Evolutionary conservation across 352 stramenopile species (phyloP).

Genomic region (Bremia lactucae): DNA sequence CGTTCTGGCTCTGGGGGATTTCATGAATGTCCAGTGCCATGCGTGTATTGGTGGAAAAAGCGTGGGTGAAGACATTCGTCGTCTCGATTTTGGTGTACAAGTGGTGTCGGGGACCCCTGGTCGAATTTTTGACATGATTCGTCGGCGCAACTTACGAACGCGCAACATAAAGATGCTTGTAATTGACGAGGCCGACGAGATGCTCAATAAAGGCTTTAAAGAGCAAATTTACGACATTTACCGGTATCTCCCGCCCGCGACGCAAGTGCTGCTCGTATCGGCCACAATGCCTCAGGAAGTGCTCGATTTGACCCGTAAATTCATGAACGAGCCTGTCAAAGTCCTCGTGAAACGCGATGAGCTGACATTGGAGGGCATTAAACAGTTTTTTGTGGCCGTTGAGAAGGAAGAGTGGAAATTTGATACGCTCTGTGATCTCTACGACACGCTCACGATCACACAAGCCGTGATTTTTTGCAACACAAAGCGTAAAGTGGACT

Average conservation of each 20-base stretch:
- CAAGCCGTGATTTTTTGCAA: conserved; percentile 99
- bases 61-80: conserved; percentile 91
- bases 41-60: conserved; percentile 93
- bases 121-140: conserved; percentile 96
- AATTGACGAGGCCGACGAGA: conserved; percentile 97
- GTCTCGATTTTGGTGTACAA: conserved; percentile 89
- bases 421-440: conserved; percentile 96
- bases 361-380: conserved; percentile 95
- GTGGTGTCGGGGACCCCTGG: conserved; percentile 95
- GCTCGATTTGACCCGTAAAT: conserved; percentile 93
- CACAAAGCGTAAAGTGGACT: conserved; percentile 95
- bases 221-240: conserved; percentile 99
- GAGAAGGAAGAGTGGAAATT: conserved; percentile 99
- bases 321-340: conserved; percentile 96
- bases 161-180: conserved; percentile 91
- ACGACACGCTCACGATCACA: conserved; percentile 98
- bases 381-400: conserved; percentile 97
- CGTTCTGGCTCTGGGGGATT: conserved; percentile 90
- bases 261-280: conserved; percentile 91
- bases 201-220: conserved; percentile 97
- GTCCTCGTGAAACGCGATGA: conserved; percentile 96
- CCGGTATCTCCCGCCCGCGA: conserved; percentile 83
- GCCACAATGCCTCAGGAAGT: conserved; percentile 92
- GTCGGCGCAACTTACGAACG: conserved; percentile 85
- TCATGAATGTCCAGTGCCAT: conserved; percentile 96